phyloP scores from a whole-genome alignment of 768 basidiomycete species.

The Hortiboletus flavorubellus region DNA sequence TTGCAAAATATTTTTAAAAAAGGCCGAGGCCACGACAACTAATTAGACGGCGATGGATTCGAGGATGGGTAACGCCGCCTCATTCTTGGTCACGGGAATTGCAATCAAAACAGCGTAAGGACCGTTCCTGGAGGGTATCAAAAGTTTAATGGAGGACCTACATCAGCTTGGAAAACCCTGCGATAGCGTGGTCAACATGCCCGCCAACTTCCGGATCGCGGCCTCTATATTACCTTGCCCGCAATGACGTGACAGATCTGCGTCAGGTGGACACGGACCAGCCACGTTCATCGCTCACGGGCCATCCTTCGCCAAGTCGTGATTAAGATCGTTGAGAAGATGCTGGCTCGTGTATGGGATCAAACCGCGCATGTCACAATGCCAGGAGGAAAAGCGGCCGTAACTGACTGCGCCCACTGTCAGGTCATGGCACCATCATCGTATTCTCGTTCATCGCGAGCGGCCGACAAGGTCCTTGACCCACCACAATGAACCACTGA shows the following conservation, averaged over 20 bases:
- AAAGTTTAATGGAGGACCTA: conserved; percentile 10
- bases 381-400: not conserved
- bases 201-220: conserved; percentile 18
- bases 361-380: not conserved
- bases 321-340: conserved; percentile 17
- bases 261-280: conserved; percentile 26
- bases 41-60: conserved; percentile 14
- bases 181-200: conserved; percentile 15
- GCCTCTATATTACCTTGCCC: conserved; percentile 7
- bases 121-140: not conserved
- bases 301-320: conserved; percentile 6
- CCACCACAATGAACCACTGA: conserved; percentile 29
- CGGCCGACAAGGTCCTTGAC: conserved; percentile 18
- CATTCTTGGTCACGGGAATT: conserved; percentile 24
- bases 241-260: conserved; percentile 2
- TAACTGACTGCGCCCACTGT: conserved; percentile 9
- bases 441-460: conserved; percentile 23
- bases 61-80: conserved; percentile 23
- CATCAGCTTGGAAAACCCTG: conserved; percentile 17
- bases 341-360: conserved; percentile 2
- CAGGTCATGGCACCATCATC: conserved; percentile 38
- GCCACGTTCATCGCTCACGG: conserved; percentile 13
- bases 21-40: not conserved
- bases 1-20: not conserved
- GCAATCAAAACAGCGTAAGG: not conserved